Evolutionary conservation across 192 early-diverging fungal species (phyloP), one percentile per base, ranked within the genome.

Genomic region (Rhizophlyctis rosea): DNA sequence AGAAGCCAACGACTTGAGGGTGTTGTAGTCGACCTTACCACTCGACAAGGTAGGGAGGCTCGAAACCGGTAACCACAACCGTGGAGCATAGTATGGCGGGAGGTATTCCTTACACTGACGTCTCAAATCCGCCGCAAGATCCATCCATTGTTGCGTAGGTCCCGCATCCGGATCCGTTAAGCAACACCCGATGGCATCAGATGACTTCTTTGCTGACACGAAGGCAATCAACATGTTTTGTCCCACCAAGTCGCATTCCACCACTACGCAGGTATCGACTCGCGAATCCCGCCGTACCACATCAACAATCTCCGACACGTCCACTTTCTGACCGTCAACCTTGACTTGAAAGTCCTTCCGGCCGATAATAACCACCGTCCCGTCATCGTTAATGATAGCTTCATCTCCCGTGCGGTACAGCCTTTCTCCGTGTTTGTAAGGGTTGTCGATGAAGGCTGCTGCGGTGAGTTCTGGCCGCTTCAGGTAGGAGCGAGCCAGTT

Each of bases 381-480:
- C 27, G 11, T 11, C n/a, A 14, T 13, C 23, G 25, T 57, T 30
- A 32, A 65, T 57, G 36, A 28, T 32, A 14, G 32, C 63, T 16
- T 58, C n/a, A 33, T 69, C 69, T 18, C 69, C 69, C 14, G 64
- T 66, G 28, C 47, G 21, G 50, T 70, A 70, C n/a, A 70, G 11
- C 29, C 58, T 4, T n/a, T 49, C 66, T 34, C 57, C 55, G 13
- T 48, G 32, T 4, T 25, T 55, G 23, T 47, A 13, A 14, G 2
- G 16, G 68, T 33, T 53, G 0, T 25, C 16, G 25, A 79, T 78
- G 47, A 67, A 68, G 34, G 39, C 31, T n/a, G 28, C 54, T 9
- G 59, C 60, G 28, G 34, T 79, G 24, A 79, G 52, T n/a, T 77
- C 77, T 29, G 61, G 61, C 27, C 70, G 69, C n/a, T 78, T 75